Conservation (phyloP, 495 filamentous ascomycete species). For the Xylaria flabelliformis region DNA sequence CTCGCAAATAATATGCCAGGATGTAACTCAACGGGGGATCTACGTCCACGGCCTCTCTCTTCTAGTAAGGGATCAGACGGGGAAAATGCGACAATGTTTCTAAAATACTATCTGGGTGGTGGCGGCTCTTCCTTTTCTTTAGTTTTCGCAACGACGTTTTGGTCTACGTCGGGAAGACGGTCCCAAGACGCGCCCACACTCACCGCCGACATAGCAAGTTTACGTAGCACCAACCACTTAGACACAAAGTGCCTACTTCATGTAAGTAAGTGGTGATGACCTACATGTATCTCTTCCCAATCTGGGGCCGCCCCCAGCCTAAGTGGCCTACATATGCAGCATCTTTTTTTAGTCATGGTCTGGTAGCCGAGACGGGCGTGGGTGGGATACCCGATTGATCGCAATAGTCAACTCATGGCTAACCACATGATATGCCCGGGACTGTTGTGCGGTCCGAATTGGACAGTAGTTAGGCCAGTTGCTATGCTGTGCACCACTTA, state of each 20-base stretch:
- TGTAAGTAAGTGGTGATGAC: slow-evolving; percentile 7
- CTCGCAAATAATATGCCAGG: not conserved
- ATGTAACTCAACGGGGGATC: slow-evolving; percentile 4
- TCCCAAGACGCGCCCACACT: slow-evolving; percentile 23
- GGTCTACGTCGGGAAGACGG: slow-evolving; percentile 24
- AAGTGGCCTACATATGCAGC: slow-evolving; percentile 18
- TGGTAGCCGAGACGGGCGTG: slow-evolving; percentile 20
- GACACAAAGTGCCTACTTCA: slow-evolving; percentile 4
- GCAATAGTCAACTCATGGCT: not conserved
- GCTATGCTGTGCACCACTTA: slow-evolving; percentile 12
- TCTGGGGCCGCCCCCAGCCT: slow-evolving; percentile 22
- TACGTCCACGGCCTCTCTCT: slow-evolving; percentile 7
- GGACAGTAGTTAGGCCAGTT: not conserved
- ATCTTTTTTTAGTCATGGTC: slow-evolving; percentile 26
- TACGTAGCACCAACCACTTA: slow-evolving; percentile 30
- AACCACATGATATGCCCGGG: slow-evolving; percentile 21
- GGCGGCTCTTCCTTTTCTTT: slow-evolving; percentile 20
- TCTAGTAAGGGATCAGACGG: not conserved
- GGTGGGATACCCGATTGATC: slow-evolving; percentile 2
- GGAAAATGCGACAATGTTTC: not conserved
- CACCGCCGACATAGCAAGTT: slow-evolving; percentile 17
- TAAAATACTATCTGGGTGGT: not conserved
- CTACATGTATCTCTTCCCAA: slow-evolving; percentile 11
- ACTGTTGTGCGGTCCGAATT: slow-evolving; percentile 22
- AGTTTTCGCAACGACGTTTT: not conserved